Base-by-base conservation (phyloP, 164 flowering plant species). In the Liquidambar formosana region DNA sequence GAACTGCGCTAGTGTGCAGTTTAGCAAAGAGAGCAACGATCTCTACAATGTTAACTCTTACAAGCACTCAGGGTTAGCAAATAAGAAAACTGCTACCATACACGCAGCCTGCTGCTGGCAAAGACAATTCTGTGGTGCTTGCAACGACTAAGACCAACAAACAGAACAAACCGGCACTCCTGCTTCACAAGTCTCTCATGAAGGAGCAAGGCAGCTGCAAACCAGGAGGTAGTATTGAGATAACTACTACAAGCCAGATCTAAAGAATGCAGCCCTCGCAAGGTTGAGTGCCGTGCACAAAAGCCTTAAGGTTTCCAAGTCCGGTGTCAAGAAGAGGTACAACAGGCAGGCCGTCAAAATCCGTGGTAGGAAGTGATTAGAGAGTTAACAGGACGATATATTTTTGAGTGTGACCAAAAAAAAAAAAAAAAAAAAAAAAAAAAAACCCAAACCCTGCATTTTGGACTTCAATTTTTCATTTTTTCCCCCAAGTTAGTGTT, bases 171-270 rank as follows among this genome's bases (percentile, higher is more conserved):
- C 94, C 97, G 14, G 80, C 82, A 1, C 64, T 49, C 33, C 46
- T 75, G 70, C 75, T 83, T 46, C 83, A 93, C 80, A 86, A 86
- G 75, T 84, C 95, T 8, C 82, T 86, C 63, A 69, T 91, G 95
- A 91, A 83, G 78, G 88, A 91, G 81, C 0, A 89, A 87, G 83
- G 90, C 91, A 44, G 92, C 89, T 21, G 62, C 56, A 4, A 91
- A 87, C 62, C 96, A 89, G 97, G 98, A 91, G 99, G 94, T 89
- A 16, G 86, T 72, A n/a, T n/a, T n/a, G n/a, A 9, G 89, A 85
- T 41, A 95, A 95, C 80, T 71, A 83, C 81, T 92, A 92, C 86
- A 85, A 94, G 74, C 90, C 92, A 8, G 97, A 95, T 67, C 64
- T 92, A 73, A 94, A 89, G 86, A 75, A 84, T 16, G 91, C 97